Percentiles rank a stretch among this genome's conserved stretches.
Conservation (phyloP, 169 alveolate genomes). For the Eimeria maxima region DNA sequence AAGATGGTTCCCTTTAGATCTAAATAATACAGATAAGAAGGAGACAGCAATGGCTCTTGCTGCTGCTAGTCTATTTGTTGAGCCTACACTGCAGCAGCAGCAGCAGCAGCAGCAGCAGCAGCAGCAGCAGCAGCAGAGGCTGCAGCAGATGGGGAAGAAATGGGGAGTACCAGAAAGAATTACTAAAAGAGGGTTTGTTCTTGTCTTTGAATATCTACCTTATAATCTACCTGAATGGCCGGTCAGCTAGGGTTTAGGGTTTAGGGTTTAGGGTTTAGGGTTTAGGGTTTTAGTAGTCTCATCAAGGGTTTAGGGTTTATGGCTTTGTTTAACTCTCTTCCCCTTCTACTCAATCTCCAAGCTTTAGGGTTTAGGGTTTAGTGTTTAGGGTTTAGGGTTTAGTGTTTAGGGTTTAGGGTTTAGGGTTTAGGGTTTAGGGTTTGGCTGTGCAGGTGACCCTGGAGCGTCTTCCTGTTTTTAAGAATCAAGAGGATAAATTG, state of each 20-base stretch:
- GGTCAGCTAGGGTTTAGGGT: background rate
- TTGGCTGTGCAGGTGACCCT: background rate
- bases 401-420: slow-evolving; percentile 23
- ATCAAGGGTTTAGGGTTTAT: background rate
- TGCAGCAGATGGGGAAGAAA: no score
- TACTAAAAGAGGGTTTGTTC: slow-evolving; percentile 37
- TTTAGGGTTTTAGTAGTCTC: no score
- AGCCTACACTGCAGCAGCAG: background rate
- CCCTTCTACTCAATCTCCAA: no score
- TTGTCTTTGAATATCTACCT: slow-evolving; percentile 49
- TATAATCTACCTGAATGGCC: slow-evolving; percentile 82
- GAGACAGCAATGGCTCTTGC: slow-evolving; percentile 24
- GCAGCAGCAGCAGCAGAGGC: no score
- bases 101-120: background rate
- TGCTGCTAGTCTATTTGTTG: background rate
- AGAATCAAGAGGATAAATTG: background rate
- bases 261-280: slow-evolving; percentile 17
- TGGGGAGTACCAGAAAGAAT: slow-evolving; percentile 16
- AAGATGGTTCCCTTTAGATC: slow-evolving; percentile 52
- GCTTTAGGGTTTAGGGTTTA: background rate
- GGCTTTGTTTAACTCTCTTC: background rate
- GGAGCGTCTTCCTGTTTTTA: background rate
- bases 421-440: background rate
- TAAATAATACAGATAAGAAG: slow-evolving; percentile 53
- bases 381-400: no score